Base-by-base conservation (phyloP, 331 rosid genomes). In the Rosa hybrid region DNA sequence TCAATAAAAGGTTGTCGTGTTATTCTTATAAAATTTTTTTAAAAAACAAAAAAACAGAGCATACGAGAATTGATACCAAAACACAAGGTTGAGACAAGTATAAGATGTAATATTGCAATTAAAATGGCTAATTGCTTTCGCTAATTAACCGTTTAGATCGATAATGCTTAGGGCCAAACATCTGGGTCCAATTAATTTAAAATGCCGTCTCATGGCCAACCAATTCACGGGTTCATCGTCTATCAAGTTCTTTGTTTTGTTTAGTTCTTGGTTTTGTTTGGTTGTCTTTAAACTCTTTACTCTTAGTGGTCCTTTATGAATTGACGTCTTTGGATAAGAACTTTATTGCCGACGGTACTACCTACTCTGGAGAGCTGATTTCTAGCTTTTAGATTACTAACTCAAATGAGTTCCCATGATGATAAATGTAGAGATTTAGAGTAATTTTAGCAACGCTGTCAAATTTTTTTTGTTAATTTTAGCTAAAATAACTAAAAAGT, bases 111-210 rank as follows among this genome's bases (percentile, higher is more conserved):
- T 39, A 13, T 53, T 38, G 12, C n/a, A 72, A 30, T 30, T 30
- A 30, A 30, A 30, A 30, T 30, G 34, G 34, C 34, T 30, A 30
- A 30, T 25, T 51, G 77, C 17, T 25, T 72, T 30, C 30, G 20
- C 23, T 6, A 53, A 54, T 17, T 6, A 54, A 54, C 67, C 45
- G 30, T 74, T 5, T 17, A 17, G 60, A n/a, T 53, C 39, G 39
- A 62, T 72, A 9, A 8, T 72, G 16, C 44, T 34, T 30, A 64
- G 70, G 70, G 44, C 21, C 53, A 49, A 30, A 30, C 70, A 64
- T 64, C 70, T 72, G 50, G 46, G 77, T 72, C 77, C 64, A 72
- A 16, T 53, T 50, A 11, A 27, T 72, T 4, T 63, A 51, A 27
- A 72, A 17, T 72, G 77, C 65, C 49, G 49, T 18, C 65, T 27